Conservation (phyloP, 2,329 filamentous ascomycete species). For the Aspergillus cejpii region DNA sequence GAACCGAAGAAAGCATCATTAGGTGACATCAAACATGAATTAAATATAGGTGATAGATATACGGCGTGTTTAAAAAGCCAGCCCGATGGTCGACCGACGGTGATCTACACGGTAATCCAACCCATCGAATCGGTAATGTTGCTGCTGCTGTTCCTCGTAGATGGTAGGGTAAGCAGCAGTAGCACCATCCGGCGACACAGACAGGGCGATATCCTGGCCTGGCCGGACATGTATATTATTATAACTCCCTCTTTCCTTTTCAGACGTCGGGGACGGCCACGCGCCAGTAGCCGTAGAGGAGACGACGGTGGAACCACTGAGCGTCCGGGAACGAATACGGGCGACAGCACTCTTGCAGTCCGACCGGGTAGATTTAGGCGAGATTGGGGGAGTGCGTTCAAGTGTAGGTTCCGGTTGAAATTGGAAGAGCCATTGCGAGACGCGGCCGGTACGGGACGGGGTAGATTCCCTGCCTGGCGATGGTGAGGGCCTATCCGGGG, state of each 20-base stretch:
- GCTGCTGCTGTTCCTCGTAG: constrained; percentile 20
- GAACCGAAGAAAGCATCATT: too few relatives aligned
- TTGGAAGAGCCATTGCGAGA: constrained; percentile 30
- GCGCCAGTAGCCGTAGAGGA: constrained; percentile 18
- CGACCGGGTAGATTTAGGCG: too few relatives aligned
- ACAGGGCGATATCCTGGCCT: too few relatives aligned
- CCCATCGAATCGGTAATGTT: constrained; percentile 12
- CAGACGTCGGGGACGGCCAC: too few relatives aligned
- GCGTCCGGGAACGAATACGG: constrained; percentile 27
- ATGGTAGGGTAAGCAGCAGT: constrained; percentile 24
- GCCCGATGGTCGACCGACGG: constrained; percentile 24
- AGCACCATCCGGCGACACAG: too few relatives aligned
- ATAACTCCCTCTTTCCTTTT: too few relatives aligned
- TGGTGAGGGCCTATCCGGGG: constrained; percentile 17
- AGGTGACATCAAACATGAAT: too few relatives aligned
- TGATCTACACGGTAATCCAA: constrained; percentile 8
- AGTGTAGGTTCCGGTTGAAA: too few relatives aligned
- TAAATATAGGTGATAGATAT: too few relatives aligned
- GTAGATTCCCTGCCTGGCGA: constrained; percentile 12
- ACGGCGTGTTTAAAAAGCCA: constrained; percentile 35
- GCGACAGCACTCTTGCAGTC: too few relatives aligned
- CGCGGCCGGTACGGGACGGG: constrained; percentile 22
- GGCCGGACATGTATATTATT: too few relatives aligned
- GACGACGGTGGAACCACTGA: constrained; percentile 33
- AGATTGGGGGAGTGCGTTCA: too few relatives aligned